phyloP scores from a whole-genome alignment of 139 green algal species.

The Chlamydomonas sp. region DNA sequence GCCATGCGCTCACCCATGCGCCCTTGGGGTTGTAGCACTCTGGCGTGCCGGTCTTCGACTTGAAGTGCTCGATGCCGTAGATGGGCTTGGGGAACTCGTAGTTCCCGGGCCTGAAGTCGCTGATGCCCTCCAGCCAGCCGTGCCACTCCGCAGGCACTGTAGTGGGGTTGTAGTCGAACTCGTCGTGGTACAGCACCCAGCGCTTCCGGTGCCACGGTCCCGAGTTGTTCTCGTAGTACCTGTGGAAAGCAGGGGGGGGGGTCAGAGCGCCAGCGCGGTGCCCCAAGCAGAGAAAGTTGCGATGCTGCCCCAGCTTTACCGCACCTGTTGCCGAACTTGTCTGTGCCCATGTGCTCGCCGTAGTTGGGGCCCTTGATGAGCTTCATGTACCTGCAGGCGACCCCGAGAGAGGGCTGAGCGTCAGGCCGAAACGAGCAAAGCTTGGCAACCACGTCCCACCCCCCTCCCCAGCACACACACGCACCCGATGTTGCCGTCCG shows the following conservation, averaged over 20 bases:
- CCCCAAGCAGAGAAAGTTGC: background rate
- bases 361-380: conserved; percentile 30
- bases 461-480: background rate
- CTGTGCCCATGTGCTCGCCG: conserved; percentile 34
- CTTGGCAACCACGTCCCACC: too few relatives aligned
- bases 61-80: conserved; percentile 10
- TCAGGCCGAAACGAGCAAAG: background rate
- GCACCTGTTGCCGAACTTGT: conserved; percentile 26
- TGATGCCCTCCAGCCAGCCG: conserved; percentile 53
- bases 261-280: background rate
- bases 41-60: conserved; percentile 30
- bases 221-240: conserved; percentile 46
- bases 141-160: conserved; percentile 47
- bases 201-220: conserved; percentile 37
- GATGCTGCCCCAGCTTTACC: background rate
- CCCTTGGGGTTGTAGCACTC: conserved; percentile 48
- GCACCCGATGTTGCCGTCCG: conserved; percentile 47
- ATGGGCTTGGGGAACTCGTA: conserved; percentile 29
- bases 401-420: background rate
- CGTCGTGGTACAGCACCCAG: conserved; percentile 39
- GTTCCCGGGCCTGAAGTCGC: conserved; percentile 32
- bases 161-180: conserved; percentile 34
- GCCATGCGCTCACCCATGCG: conserved; percentile 36
- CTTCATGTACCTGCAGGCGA: conserved; percentile 13
- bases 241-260: conserved; percentile 30